Base-by-base conservation (phyloP, 257 asterid species). In the Parsonsia alboflavescens region DNA sequence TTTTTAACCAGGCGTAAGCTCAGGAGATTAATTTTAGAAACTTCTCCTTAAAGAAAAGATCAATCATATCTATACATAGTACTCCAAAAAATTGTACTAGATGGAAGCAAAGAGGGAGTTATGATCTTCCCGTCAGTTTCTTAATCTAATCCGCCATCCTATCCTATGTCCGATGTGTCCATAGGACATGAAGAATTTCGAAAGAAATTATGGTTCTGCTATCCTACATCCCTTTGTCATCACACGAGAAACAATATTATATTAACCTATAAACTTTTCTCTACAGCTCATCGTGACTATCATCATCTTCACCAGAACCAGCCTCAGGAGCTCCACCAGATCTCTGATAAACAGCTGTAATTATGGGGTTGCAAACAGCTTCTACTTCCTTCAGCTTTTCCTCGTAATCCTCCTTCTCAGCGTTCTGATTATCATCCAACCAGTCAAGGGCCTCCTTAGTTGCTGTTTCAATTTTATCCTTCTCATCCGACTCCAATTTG, bases 351-450 rank as follows among this genome's bases (percentile, higher is more conserved):
- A 91, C 96, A 4, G 93, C 89, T 2, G 88, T 83, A 61, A 91
- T 71, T 64, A 91, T 82, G 0, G 97, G 97, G 66, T 91, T 89
- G 76, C 97, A 91, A 21, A 86, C 89, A 0, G 89, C 90, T 71
- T 91, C 97, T 0, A 91, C 93, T 81, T 91, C 97, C 86, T 91
- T 91, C 54, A 89, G 79, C 89, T 89, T 89, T 77, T 91, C 94
- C 0, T 89, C 94, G 1, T 77, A 89, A 30, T 91, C 96, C 72
- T 89, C 97, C 85, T 91, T 89, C 86, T 91, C 97, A 2, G 91
- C 90, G 0, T 30, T 89, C 82, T 89, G 93, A 63, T 88, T 92
- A 10, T 90, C 96, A 8, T 92, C 97, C 85, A 90, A 65, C 96
- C 93, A 92, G 59, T 88, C 97, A 11, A 92, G 85, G 10, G 97